Base-by-base conservation (phyloP, 495 filamentous ascomycete species). In the Penicillium antarcticum region DNA sequence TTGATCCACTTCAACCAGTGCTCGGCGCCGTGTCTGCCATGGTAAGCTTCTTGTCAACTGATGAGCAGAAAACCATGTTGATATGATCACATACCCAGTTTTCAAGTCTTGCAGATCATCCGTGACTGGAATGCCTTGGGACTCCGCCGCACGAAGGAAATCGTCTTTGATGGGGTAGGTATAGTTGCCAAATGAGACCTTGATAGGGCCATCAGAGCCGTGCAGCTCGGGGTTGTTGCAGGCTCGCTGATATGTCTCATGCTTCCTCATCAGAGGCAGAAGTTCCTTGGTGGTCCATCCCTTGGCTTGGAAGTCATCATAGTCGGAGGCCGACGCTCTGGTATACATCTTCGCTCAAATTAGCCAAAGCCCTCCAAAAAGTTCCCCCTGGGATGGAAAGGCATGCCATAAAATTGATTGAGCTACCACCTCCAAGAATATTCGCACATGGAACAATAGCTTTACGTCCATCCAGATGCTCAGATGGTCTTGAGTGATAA, bases 101-200 rank as follows among this genome's bases (percentile, higher is more conserved):
- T 68, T 78, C 50, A 89, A 69, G 52, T 89, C 86, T 53, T 89
- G 80, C 26, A 87, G 63, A 58, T 88, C 86, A 67, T 87, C 86
- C 10, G 82, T 83, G 13, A 77, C 72, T 1, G 88, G 88, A 52
- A 91, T 88, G 26, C 81, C 87, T 58, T 91, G 87, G 12, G 82
- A 84, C 59, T 91, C 88, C 5, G 79, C 78, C n/a, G 88, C 88
- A 21, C 86, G 79, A 32, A 92, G 75, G 71, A 92, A 92, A 68
- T 92, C 87, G 51, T 91, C 80, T 74, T 80, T 84, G 65, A 87
- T 79, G 2, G 83, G 84, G 49, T 87, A 87, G 16, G 79, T 81
- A 41, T 89, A 82, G 54, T 87, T 91, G 33, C 88, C 88, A 53
- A 91, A 91, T 0, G 87, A 91, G 24, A 91, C 89, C 65, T 91